phyloP scores from a whole-genome alignment of 805 yeast genomes.

The Zygosaccharomyces bailii region DNA sequence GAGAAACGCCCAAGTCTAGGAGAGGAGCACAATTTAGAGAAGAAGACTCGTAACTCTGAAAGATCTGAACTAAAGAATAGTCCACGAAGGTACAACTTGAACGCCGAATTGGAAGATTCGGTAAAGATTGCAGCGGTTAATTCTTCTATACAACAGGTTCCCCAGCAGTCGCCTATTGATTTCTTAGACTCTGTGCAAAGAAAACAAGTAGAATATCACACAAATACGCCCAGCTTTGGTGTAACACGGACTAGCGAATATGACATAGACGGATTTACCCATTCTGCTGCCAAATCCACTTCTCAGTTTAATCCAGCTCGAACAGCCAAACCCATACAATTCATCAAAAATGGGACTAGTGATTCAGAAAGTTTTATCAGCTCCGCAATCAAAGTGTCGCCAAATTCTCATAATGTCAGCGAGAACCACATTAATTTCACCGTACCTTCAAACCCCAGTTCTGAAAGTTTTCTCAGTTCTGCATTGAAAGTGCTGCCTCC shows the following conservation, averaged over 20 bases:
- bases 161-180: conserved; percentile 10
- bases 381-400: conserved; percentile 2
- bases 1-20: too few species aligned
- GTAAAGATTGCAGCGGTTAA: background rate
- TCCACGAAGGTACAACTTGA: background rate
- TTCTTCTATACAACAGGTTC: background rate
- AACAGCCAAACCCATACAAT: too few species aligned
- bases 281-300: background rate
- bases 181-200: conserved; percentile 25
- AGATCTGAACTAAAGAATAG: background rate
- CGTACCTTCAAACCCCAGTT: conserved; percentile 1
- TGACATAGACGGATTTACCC: background rate
- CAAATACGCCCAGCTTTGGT: background rate
- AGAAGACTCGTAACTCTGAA: background rate
- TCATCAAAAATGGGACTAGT: too few species aligned
- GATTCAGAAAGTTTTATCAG: conserved; percentile 2
- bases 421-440: background rate
- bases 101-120: background rate
- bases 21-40: background rate
- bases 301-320: too few species aligned
- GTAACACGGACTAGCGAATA: background rate
- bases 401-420: background rate
- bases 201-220: conserved; percentile 5
- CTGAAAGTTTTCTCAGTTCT: conserved; percentile 27
- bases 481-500: conserved; percentile 15